Evolutionary conservation across 805 yeast genomes (phyloP).

Genomic region (Sugiyamaella boreocaroliniensis): DNA sequence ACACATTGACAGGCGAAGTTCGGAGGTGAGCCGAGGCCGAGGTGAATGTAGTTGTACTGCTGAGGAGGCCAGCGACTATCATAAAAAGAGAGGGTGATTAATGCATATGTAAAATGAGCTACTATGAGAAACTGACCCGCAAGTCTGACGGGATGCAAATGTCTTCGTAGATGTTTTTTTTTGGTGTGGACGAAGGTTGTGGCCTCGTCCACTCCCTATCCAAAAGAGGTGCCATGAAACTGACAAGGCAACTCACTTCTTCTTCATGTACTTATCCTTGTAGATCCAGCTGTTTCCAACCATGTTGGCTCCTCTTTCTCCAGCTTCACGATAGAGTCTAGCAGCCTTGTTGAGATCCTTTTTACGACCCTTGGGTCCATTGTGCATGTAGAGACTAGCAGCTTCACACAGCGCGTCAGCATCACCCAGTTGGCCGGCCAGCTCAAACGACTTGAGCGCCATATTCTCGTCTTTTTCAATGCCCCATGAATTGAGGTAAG

Average conservation of each 20-base stretch:
- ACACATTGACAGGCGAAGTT: slow-evolving; percentile 10
- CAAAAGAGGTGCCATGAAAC: too few relatives aligned
- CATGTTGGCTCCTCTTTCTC: slow-evolving; percentile 50
- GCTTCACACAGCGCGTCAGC: slow-evolving; percentile 62
- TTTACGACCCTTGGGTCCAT: slow-evolving; percentile 44
- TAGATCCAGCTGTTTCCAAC: slow-evolving; percentile 72
- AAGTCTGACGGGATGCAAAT: neutral
- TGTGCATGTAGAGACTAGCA: slow-evolving; percentile 60
- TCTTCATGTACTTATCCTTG: slow-evolving; percentile 53
- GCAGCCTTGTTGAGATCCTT: slow-evolving; percentile 59
- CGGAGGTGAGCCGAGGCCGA: neutral
- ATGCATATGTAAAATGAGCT: neutral
- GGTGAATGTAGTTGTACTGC: too few relatives aligned
- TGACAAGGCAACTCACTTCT: too few relatives aligned
- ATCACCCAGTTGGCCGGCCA: slow-evolving; percentile 62
- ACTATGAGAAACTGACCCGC: too few relatives aligned
- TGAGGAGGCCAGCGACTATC: too few relatives aligned
- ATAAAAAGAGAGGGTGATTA: neutral
- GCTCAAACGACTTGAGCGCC: slow-evolving; percentile 55
- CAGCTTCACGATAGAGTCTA: slow-evolving; percentile 63
- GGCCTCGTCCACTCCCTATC: too few relatives aligned
- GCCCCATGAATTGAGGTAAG: slow-evolving; percentile 54
- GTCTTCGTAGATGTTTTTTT: neutral
- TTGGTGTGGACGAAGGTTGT: too few relatives aligned
- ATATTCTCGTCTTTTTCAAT: slow-evolving; percentile 43